Evolutionary conservation across 1,284 basidiomycete species (phyloP), one percentile per base, ranked within the genome.

Genomic region (Lentinus polychrous): DNA sequence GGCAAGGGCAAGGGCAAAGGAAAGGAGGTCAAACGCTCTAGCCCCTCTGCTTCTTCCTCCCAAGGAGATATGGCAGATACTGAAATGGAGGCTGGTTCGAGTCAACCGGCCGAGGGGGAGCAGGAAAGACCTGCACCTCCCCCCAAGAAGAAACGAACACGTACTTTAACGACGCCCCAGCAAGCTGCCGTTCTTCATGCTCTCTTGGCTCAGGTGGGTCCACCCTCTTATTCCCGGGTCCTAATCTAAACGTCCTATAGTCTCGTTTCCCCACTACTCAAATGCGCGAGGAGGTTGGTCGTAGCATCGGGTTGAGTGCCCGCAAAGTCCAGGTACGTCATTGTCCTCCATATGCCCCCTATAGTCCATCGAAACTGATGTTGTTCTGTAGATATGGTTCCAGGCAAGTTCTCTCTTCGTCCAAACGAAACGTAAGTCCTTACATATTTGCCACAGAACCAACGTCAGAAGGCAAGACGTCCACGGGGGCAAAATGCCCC

Each of bases 251-350:
- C 1, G 8, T 37, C 43, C 22, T 53, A 39, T 50, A 91, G 89
- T 91, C 88, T 43, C 84, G 86, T 31, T 91, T 91, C 65, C 88
- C 88, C 2, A 86, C 86, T 3, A 91, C 88, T 2, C 81, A 85
- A 15, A 81, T 86, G 75, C 78, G 88, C 45, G 88, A 91, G 66
- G 84, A 91, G 56, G 86, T 91, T 31, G 88, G 88, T 8, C 78
- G 83, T 34, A 76, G 85, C 27, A 91, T 91, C 52, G 89, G 87
- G 22, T 69, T 91, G 57, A 90, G 86, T 62, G 87, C 88, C 43
- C 78, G 88, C 35, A 86, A 91, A 70, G 88, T 91, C 10, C 88
- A 91, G 79, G 88, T 88, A 57, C 59, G 83, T 71, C 20, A 15
- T 34, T 33, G 39, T 12, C 34, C 7, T 48, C 12, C 43, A 31